Percentiles rank a stretch among this genome's conserved stretches.
phyloP scores from a whole-genome alignment of 108 stramenopile genomes.

The Seminavis robusta region DNA sequence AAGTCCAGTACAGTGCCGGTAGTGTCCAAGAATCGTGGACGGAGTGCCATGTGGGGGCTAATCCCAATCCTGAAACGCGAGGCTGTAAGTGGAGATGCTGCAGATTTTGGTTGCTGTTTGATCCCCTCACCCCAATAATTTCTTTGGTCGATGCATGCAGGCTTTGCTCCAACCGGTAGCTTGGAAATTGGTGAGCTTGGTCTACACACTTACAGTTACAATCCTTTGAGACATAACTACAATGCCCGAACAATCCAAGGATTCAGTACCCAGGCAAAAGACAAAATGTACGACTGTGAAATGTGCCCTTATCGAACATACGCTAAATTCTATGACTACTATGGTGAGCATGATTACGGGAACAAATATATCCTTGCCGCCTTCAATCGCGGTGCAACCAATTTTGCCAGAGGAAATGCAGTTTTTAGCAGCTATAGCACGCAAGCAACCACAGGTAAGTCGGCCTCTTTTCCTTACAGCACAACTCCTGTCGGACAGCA shows the following conservation, averaged over 20 bases:
- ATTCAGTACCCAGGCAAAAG: slow-evolving; percentile 32
- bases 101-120: not conserved
- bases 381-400: slow-evolving; percentile 1
- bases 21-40: slow-evolving; percentile 32
- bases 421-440: slow-evolving; percentile 29
- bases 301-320: slow-evolving; percentile 59
- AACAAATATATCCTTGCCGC: slow-evolving; percentile 31
- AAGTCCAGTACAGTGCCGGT: slow-evolving; percentile 44
- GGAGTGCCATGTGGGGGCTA: slow-evolving; percentile 42
- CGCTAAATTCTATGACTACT: slow-evolving; percentile 52
- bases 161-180: slow-evolving; percentile 1
- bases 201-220: slow-evolving; percentile 28
- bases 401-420: slow-evolving; percentile 17
- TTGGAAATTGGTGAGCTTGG: not conserved
- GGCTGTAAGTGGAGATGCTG: slow-evolving; percentile 4
- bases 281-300: slow-evolving; percentile 19
- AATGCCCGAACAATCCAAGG: slow-evolving; percentile 43
- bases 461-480: slow-evolving; percentile 35
- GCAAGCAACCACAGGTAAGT: slow-evolving; percentile 47
- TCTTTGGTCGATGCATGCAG: not conserved
- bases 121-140: not conserved
- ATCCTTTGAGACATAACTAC: slow-evolving; percentile 26
- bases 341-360: slow-evolving; percentile 35
- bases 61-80: not conserved
- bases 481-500: slow-evolving; percentile 6